Evolutionary conservation across 164 flowering plant genomes (phyloP).

Genomic region (Buxus sempervirens): DNA sequence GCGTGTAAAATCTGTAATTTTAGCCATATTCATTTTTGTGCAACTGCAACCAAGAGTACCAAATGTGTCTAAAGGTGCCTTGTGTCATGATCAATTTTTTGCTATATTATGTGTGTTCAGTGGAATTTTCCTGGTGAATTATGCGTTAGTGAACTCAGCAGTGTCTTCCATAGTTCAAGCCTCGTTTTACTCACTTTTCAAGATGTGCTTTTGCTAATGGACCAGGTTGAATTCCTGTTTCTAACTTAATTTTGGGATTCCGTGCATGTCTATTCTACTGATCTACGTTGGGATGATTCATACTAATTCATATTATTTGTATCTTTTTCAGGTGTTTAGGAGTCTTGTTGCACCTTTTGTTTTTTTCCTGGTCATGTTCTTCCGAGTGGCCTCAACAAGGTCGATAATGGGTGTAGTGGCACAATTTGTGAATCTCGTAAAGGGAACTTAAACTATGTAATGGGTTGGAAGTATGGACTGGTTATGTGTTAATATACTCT

Average conservation of each 20-base stretch:
- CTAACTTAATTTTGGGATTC: not conserved
- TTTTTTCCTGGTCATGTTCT: slow-evolving; percentile 49
- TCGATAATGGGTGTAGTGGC: too few relatives aligned
- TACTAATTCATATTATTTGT: slow-evolving; percentile 2
- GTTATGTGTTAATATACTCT: too few relatives aligned
- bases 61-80: slow-evolving; percentile 38
- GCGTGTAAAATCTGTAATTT: too few relatives aligned
- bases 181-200: slow-evolving; percentile 70
- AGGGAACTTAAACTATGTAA: too few relatives aligned
- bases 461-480: too few relatives aligned
- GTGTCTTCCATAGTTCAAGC: slow-evolving; percentile 63
- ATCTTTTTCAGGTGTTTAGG: slow-evolving; percentile 55
- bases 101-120: slow-evolving; percentile 66
- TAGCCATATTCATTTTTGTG: not conserved
- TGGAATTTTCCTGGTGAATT: slow-evolving; percentile 75
- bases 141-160: slow-evolving; percentile 73
- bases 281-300: not conserved
- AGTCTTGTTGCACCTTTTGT: slow-evolving; percentile 53
- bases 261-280: not conserved
- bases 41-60: slow-evolving; percentile 38
- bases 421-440: too few relatives aligned
- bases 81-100: slow-evolving; percentile 71
- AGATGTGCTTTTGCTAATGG: slow-evolving; percentile 72
- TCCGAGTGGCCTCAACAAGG: too few relatives aligned
- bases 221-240: slow-evolving; percentile 52